A percentile compares a stretch with the other conserved stretches of the same genome.
These are phyloP conservation scores for Paxillus involutus DNA, from an alignment of 768 basidiomycete species.

Conservation along the genomic window DNA sequence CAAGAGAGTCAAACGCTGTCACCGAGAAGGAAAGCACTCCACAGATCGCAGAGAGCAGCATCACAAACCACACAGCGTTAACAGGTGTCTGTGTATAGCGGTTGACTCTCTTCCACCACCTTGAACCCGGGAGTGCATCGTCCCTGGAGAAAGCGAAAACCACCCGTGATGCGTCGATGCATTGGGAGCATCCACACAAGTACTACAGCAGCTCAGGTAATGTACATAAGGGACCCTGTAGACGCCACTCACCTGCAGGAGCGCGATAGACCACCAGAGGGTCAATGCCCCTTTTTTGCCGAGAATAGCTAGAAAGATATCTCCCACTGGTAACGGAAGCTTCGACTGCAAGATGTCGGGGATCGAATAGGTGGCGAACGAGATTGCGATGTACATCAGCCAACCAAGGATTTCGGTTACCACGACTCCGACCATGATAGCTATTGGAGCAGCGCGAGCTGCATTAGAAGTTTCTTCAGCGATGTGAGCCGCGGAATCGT, in stretches of 20 bases:
- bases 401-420: slow-evolving; percentile 42
- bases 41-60: slow-evolving; percentile 28
- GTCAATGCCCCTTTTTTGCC: slow-evolving; percentile 42
- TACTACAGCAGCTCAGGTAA: slow-evolving; percentile 27
- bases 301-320: slow-evolving; percentile 38
- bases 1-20: slow-evolving; percentile 32
- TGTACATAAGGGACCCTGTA: too few relatives aligned
- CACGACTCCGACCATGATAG: slow-evolving; percentile 42
- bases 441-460: slow-evolving; percentile 43
- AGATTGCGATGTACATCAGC: slow-evolving; percentile 41
- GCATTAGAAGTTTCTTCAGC: slow-evolving; percentile 45
- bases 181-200: slow-evolving; percentile 45
- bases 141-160: slow-evolving; percentile 45
- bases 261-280: too few relatives aligned
- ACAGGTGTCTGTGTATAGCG: slow-evolving; percentile 33
- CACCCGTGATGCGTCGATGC: slow-evolving; percentile 46
- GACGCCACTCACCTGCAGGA: too few relatives aligned
- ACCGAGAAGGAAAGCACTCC: slow-evolving; percentile 35
- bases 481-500: slow-evolving; percentile 49
- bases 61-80: slow-evolving; percentile 42
- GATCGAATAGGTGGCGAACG: slow-evolving; percentile 43
- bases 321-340: slow-evolving; percentile 40
- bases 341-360: slow-evolving; percentile 29
- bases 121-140: slow-evolving; percentile 37
- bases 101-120: slow-evolving; percentile 37